A percentile compares a stretch with the other conserved stretches of the same genome.
Conservation (phyloP, 1,139 yeast species). For the Yamadazyma blattariae region DNA sequence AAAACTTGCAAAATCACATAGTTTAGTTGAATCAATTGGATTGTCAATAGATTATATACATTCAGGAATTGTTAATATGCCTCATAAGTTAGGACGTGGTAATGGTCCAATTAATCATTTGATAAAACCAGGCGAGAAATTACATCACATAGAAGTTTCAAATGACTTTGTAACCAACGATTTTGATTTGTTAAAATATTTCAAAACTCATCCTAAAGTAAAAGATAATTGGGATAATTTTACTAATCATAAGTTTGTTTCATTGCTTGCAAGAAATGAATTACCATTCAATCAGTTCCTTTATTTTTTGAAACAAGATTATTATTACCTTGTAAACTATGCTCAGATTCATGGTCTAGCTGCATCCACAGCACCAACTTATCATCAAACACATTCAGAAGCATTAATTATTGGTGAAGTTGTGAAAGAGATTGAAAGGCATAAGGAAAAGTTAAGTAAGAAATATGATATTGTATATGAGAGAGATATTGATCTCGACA, state of each 20-base stretch:
- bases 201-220: constrained; percentile 56
- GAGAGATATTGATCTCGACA: constrained; percentile 38
- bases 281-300: constrained; percentile 52
- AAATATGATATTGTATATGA: constrained; percentile 45
- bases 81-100: constrained; percentile 49
- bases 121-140: constrained; percentile 17
- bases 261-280: constrained; percentile 48
- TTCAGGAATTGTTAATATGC: constrained; percentile 48
- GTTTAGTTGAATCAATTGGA: constrained; percentile 48
- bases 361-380: constrained; percentile 58
- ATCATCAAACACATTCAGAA: constrained; percentile 51
- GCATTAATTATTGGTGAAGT: constrained; percentile 52
- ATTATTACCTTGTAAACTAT: constrained; percentile 64
- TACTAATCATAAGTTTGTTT: constrained; percentile 61
- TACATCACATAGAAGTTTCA: neutral
- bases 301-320: constrained; percentile 69
- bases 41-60: constrained; percentile 66
- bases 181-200: constrained; percentile 33
- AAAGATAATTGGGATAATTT: constrained; percentile 56
- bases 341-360: constrained; percentile 68
- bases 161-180: constrained; percentile 1
- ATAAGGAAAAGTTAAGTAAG: constrained; percentile 46
- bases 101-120: constrained; percentile 74
- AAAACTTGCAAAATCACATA: constrained; percentile 55
- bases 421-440: constrained; percentile 55